These are phyloP conservation scores for Gastrolobium villosum DNA, from an alignment of 306 rosid genomes.

Conservation along the genomic window DNA sequence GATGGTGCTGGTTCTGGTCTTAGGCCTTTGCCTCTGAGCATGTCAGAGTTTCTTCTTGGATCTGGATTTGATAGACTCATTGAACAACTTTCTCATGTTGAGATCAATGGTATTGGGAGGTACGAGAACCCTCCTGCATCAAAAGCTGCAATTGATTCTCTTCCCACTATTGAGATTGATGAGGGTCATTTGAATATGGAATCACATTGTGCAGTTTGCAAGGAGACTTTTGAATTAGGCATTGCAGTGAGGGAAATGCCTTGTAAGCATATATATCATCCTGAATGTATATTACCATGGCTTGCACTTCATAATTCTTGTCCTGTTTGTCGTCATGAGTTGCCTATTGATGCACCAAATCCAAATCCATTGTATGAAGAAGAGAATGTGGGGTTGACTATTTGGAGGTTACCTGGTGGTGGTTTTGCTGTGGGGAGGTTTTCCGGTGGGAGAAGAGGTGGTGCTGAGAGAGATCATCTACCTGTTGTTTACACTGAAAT, in stretches of 20 bases:
- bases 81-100: conserved; percentile 81
- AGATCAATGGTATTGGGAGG: conserved; percentile 66
- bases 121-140: conserved; percentile 82
- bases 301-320: conserved; percentile 82
- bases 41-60: conserved; percentile 87
- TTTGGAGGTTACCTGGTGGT: conserved; percentile 93
- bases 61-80: conserved; percentile 84
- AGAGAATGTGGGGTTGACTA: conserved; percentile 74
- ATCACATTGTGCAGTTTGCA: conserved; percentile 87
- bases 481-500: conserved; percentile 86
- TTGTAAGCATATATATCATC: conserved; percentile 83
- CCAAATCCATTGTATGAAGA: conserved; percentile 47
- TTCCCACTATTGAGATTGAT: conserved; percentile 74
- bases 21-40: conserved; percentile 77
- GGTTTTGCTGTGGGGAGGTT: conserved; percentile 91
- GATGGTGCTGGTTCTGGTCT: conserved; percentile 82
- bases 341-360: conserved; percentile 57
- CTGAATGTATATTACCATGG: conserved; percentile 89
- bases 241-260: conserved; percentile 79
- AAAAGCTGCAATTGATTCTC: conserved; percentile 75
- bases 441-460: conserved; percentile 75
- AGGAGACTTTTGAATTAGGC: conserved; percentile 68
- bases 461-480: conserved; percentile 73
- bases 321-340: conserved; percentile 87
- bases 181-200: conserved; percentile 51